Percentiles rank a stretch among this genome's conserved stretches.
Conservation (phyloP, 352 stramenopile genomes). For the Globisporangium okanoganense region DNA sequence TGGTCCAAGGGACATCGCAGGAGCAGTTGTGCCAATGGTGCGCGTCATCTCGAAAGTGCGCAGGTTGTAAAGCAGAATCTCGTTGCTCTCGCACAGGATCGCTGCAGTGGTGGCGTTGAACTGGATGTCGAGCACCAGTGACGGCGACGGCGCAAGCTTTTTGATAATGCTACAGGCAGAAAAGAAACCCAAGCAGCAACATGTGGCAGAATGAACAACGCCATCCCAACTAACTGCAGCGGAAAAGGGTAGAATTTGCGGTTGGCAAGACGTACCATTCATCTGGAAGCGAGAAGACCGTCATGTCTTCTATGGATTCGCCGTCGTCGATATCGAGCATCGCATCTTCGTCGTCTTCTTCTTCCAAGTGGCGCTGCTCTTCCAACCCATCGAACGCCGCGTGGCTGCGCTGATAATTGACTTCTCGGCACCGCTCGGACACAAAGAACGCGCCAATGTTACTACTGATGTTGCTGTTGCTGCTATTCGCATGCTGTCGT, state of each 20-base stretch:
- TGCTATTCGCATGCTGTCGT: neutral
- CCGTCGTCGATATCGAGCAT: constrained; percentile 27
- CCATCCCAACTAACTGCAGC: neutral
- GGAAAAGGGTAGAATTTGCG: neutral
- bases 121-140: constrained; percentile 65
- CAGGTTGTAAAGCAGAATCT: constrained; percentile 68
- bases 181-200: neutral
- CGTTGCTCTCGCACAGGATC: constrained; percentile 61
- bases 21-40: constrained; percentile 43
- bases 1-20: constrained; percentile 58
- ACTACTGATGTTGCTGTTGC: neutral
- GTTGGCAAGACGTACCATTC: constrained; percentile 39
- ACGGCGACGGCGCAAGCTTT: constrained; percentile 48
- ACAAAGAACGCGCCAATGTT: constrained; percentile 45
- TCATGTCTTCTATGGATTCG: constrained; percentile 42
- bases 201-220: neutral
- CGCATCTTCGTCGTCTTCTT: constrained; percentile 36
- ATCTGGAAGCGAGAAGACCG: constrained; percentile 45
- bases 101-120: constrained; percentile 50
- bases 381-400: constrained; percentile 15
- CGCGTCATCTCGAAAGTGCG: constrained; percentile 39
- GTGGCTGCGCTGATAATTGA: constrained; percentile 21
- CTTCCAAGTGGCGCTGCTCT: constrained; percentile 25
- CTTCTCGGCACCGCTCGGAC: constrained; percentile 36
- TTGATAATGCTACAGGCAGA: constrained; percentile 36